Base-by-base conservation (phyloP, 805 yeast species). In the Ogataea thermomethanolica region DNA sequence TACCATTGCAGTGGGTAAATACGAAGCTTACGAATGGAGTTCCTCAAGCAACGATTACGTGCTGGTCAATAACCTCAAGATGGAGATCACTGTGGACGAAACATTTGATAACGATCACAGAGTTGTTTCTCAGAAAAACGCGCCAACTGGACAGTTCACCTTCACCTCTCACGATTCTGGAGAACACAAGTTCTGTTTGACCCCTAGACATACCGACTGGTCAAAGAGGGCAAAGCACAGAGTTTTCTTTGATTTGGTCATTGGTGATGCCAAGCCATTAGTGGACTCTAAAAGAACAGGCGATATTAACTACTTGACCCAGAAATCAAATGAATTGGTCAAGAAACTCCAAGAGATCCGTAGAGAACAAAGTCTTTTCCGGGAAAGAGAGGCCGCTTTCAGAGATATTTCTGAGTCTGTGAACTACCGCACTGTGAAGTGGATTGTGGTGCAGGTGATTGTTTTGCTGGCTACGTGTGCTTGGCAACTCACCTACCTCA, bases 1-100 rank as follows among this genome's bases (percentile, higher is more conserved):
- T 51, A 78, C 95, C n/a, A 73, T 91, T 43, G 83, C 90, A 15
- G 84, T 84, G 42, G 95, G 91, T 40, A 73, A 73, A 55, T 78
- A 85, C 50, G 83, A 83, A 50, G 84, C 86, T 3, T 74, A 73
- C 58, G 89, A 84, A 53, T 71, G 64, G 45, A 71, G 75, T 50
- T 70, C 71, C 13, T 61, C 65, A 25, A 62, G 72, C 7, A 54
- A 65, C 31, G 72, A 71, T 29, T 79, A 71, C 57, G 67, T 70
- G 54, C 71, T 73, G 37, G 78, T 75, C 49, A 65, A 70, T n/a
- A 72, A 75, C 36, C 62, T 87, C 55, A 75, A 70, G 36, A 67
- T 87, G 39, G 79, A 75, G 52, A 74, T 84, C 57, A 79, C 88
- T 1, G 84, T 85, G 41, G 88, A 82, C 47, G 86, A 80, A 57